Evolutionary conservation across 495 filamentous ascomycete species (phyloP), one percentile per base, ranked within the genome.

Genomic region (Penicillium mononematosum): DNA sequence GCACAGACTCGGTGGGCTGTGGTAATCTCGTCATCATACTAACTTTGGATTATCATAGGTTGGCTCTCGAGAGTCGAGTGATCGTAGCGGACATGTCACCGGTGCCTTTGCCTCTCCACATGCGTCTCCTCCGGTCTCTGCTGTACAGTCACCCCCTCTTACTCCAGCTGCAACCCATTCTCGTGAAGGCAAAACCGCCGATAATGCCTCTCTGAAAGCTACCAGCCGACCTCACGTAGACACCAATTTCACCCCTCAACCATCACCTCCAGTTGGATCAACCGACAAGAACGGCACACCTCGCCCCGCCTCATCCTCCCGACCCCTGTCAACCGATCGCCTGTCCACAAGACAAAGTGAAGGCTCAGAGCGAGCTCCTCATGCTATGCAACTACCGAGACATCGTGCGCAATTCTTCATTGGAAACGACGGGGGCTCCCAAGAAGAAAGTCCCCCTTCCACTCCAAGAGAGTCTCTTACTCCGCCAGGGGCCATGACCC

Each of bases 81-180:
- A 77, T 56, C 69, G 75, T 25, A 73, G 67, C 53, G 72, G 62
- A 59, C 70, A 64, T 60, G 69, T 62, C 34, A 74, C 65, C 49
- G 67, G 66, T 55, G 79, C 80, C 19, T 66, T 60, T 53, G 60
- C 70, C 45, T 80, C 78, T 38, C 74, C 75, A 31, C 73, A 72
- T 58, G 62, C 70, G 29, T 83, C 81, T 45, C 79, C 81, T 45
- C 74, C 78, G 29, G 71, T 76, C 24, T 79, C 86, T 47, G 80
- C 85, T 45, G 85, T 92, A 78, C 87, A 93, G 60, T 94, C 92
- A 14, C 94, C 94, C 58, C 92, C 91, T 22, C 82, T 98, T 14
- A 96, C 93, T 4, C 93, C 94, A 31, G 86, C 91, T 32, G 90
- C 83, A 14, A 90, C 89, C 42, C 70, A 77, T 56, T 83, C 81